Conservation (phyloP, 345 rosid species). For the Streptanthus diversifolius region DNA sequence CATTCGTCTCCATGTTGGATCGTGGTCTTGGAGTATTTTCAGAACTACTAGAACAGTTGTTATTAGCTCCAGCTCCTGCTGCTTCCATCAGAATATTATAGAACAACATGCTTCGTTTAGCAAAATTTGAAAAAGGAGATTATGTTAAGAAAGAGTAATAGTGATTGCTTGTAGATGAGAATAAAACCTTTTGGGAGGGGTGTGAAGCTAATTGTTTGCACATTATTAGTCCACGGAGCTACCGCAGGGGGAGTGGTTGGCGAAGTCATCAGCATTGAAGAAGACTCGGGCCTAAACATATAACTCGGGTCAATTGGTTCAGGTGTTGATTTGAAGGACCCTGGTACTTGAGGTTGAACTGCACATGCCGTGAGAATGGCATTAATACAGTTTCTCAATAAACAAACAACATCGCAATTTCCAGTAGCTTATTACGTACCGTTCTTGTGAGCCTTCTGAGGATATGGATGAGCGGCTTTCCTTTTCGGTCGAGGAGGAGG, state of each 20-base stretch:
- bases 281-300: conserved; percentile 51
- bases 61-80: conserved; percentile 41
- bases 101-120: background rate
- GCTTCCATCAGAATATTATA: conserved; percentile 8
- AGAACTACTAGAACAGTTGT: conserved; percentile 61
- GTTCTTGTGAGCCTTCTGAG: conserved; percentile 74
- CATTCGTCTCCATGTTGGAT: conserved; percentile 39
- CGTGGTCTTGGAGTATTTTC: conserved; percentile 57
- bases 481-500: conserved; percentile 94
- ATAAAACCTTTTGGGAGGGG: conserved; percentile 45
- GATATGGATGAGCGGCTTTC: conserved; percentile 95
- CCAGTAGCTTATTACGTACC: conserved; percentile 37
- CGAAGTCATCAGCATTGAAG: conserved; percentile 52
- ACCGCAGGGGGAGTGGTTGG: conserved; percentile 41
- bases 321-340: conserved; percentile 47
- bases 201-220: conserved; percentile 46
- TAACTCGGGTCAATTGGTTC: conserved; percentile 45
- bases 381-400: conserved; percentile 2
- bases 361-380: conserved; percentile 38
- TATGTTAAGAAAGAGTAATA: background rate
- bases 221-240: conserved; percentile 52
- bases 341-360: conserved; percentile 42
- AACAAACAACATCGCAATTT: background rate
- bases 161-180: background rate
- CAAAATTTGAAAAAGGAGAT: background rate